Base-by-base conservation (phyloP, 768 basidiomycete species). In the Pleurotus tuoliensis region DNA sequence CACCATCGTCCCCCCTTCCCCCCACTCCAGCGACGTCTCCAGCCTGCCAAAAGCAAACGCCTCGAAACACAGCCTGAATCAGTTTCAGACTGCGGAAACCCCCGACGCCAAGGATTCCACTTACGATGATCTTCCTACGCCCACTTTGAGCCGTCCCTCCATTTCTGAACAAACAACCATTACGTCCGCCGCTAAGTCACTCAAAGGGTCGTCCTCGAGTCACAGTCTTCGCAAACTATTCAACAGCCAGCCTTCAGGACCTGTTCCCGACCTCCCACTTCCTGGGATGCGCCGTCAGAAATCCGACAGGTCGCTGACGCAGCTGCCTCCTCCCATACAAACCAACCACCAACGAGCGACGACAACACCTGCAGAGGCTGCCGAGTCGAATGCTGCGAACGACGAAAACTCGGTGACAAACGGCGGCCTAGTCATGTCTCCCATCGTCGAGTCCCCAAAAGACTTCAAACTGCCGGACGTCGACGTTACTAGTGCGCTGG, bases 371-470 rank as follows among this genome's bases (percentile, higher is more conserved):
- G 37, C 58, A 1, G 22, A 40, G 24, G 25, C 47, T 1, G 9
- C 60, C 1, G 25, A 39, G 37, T 34, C 45, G 1, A 16, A 13
- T 41, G 13, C 40, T 24, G 18, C 16, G 12, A 40, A 52, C 9
- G 44, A 58, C 3, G 24, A 44, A 47, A 49, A 48, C 9, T 45
- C 24, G 39, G 45, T 41, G 58, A 63, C 39, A 58, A 60, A 56
- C 44, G 56, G 52, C 62, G 63, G 49, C 8, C 22, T 47, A 1
- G 58, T 65, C 59, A 63, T 66, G 60, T 60, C 69, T 2, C 65
- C 73, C 30, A 70, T 79, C 50, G 73, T 76, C 16, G 80, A 82
- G 51, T 80, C 79, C 15, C 80, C 82, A 5, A 77, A 74, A 2
- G 69, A 67, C 13, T 61, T 76, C 49, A 69, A 68, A 24, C 59